A percentile compares a stretch with the other conserved stretches of the same genome.
Conservation (phyloP, 2,329 filamentous ascomycete species). For the Raffaelea ambrosiae region DNA sequence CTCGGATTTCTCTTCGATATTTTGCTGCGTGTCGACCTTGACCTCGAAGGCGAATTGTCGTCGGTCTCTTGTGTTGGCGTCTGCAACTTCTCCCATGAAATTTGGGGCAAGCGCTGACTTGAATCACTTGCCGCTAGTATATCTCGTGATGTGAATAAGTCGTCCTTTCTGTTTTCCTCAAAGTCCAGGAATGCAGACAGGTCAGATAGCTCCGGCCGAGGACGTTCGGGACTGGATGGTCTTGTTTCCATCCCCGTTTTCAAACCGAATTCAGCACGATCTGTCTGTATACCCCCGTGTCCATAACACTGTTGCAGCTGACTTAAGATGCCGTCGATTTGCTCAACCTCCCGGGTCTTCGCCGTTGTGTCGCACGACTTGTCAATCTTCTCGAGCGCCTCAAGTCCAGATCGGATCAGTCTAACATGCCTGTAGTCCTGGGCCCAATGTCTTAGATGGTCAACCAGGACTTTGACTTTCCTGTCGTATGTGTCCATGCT, state of each 20-base stretch:
- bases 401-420: slow-evolving; percentile 4
- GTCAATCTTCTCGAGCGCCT: slow-evolving; percentile 7
- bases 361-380: slow-evolving; percentile 1
- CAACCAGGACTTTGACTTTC: slow-evolving; percentile 3
- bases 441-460: slow-evolving; percentile 8
- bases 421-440: slow-evolving; percentile 7
- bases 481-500: slow-evolving; percentile 7
- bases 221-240: no score
- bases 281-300: neutral
- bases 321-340: slow-evolving; percentile 3
- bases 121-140: no score
- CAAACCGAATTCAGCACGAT: no score
- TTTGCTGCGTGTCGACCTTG: no score
- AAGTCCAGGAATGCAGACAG: slow-evolving; percentile 5
- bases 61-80: no score
- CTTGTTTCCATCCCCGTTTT: no score
- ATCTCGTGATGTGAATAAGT: no score
- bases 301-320: slow-evolving; percentile 7
- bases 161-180: neutral
- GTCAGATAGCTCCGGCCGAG: slow-evolving; percentile 1
- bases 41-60: no score
- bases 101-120: no score
- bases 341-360: slow-evolving; percentile 5
- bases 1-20: no score
- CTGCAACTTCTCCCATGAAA: no score